phyloP scores from a whole-genome alignment of 1,284 basidiomycete species.

The Puccinia polysora region DNA sequence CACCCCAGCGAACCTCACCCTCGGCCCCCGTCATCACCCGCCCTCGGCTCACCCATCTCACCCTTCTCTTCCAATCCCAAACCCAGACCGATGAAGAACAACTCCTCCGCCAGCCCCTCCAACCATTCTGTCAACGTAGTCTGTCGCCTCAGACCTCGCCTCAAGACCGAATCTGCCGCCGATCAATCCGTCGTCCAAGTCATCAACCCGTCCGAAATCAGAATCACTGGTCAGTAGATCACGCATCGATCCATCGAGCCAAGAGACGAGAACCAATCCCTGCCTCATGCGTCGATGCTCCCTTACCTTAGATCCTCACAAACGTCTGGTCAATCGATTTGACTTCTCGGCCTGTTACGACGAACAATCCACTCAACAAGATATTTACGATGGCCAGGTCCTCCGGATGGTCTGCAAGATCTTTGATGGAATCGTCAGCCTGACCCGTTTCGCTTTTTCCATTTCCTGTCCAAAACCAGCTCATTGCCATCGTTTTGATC shows the following conservation, averaged over 20 bases:
- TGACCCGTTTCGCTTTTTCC: too few species aligned
- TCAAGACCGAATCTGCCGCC: slow-evolving; percentile 4
- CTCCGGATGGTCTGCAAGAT: slow-evolving; percentile 13
- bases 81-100: too few species aligned
- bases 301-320: slow-evolving; percentile 12
- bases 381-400: slow-evolving; percentile 25
- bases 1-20: too few species aligned
- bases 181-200: slow-evolving; percentile 26
- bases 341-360: slow-evolving; percentile 39
- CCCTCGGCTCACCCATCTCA: background rate
- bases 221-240: slow-evolving; percentile 14
- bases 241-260: background rate
- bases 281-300: background rate
- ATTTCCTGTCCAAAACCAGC: background rate
- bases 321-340: slow-evolving; percentile 35
- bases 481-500: background rate
- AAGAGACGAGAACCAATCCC: background rate
- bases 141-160: slow-evolving; percentile 33
- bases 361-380: slow-evolving; percentile 22
- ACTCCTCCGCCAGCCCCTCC: background rate
- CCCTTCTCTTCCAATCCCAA: too few species aligned
- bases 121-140: slow-evolving; percentile 30
- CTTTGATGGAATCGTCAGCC: slow-evolving; percentile 34
- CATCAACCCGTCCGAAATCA: slow-evolving; percentile 11
- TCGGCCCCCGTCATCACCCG: background rate